Percentiles rank a stretch among this genome's conserved stretches.
Evolutionary conservation across 2,329 filamentous ascomycete genomes (phyloP).

Genomic region (Botrytis porri): DNA sequence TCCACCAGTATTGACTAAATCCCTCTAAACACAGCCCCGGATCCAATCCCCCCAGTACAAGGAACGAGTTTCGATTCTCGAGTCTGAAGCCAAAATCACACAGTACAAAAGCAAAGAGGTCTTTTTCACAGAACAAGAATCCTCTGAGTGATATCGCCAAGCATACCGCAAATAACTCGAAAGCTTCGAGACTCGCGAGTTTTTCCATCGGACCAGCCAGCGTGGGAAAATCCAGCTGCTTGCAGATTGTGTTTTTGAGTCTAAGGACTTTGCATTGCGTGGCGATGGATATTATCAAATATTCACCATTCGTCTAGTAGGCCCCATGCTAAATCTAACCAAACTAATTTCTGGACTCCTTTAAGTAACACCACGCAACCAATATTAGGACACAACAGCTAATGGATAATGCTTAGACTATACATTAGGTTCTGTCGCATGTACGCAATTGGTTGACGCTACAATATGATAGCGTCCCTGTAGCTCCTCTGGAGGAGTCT

Average conservation of each 20-base stretch:
- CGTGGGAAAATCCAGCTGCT: conserved; percentile 20
- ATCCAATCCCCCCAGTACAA: background rate
- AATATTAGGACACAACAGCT: conserved; percentile 21
- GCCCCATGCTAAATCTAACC: conserved; percentile 33
- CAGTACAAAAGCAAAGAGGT: background rate
- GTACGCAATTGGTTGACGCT: conserved; percentile 30
- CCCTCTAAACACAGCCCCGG: background rate
- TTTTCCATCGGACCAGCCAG: conserved; percentile 26
- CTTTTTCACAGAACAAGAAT: background rate
- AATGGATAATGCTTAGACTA: conserved; percentile 22
- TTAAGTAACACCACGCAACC: conserved; percentile 30
- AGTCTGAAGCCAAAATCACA: background rate
- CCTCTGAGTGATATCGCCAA: background rate
- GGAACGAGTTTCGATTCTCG: background rate
- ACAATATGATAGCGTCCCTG: conserved; percentile 25
- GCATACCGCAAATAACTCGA: conserved; percentile 9
- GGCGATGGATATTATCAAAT: conserved; percentile 30
- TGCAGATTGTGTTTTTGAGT: conserved; percentile 24
- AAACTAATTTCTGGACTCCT: conserved; percentile 27
- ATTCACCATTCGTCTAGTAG: conserved; percentile 36
- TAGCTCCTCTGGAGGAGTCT: conserved; percentile 14
- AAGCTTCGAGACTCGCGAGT: conserved; percentile 19
- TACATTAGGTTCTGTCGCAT: conserved; percentile 28
- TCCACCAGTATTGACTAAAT: background rate
- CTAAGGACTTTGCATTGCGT: conserved; percentile 24